Evolutionary conservation across 2,329 filamentous ascomycete genomes (phyloP).

Genomic region (Huntiella moniliformis): DNA sequence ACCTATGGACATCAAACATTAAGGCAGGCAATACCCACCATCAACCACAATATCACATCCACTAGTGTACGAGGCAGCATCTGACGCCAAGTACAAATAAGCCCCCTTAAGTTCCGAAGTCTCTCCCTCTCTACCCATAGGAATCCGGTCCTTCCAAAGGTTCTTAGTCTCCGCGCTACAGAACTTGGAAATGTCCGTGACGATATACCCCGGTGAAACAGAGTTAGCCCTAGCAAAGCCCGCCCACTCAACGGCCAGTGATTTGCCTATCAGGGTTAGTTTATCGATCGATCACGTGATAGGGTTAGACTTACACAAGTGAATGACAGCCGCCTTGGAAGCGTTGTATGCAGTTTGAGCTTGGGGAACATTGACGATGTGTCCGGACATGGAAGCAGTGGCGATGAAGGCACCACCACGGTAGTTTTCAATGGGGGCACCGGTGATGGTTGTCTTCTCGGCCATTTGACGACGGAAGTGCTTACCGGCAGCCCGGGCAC

Average conservation of each 20-base stretch:
- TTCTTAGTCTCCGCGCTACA: slow-evolving; percentile 45
- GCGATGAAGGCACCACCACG: slow-evolving; percentile 53
- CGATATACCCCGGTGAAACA: slow-evolving; percentile 58
- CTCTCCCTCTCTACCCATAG: slow-evolving; percentile 40
- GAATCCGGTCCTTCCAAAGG: slow-evolving; percentile 38
- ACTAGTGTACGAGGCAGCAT: slow-evolving; percentile 69
- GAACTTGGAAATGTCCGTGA: slow-evolving; percentile 45
- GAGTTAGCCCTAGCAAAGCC: slow-evolving; percentile 55
- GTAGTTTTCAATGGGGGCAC: slow-evolving; percentile 41
- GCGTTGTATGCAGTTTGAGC: slow-evolving; percentile 56
- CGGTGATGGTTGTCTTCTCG: slow-evolving; percentile 43
- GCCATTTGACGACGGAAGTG: slow-evolving; percentile 54
- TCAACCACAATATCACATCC: slow-evolving; percentile 57
- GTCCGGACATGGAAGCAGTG: slow-evolving; percentile 61
- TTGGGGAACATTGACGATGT: slow-evolving; percentile 62
- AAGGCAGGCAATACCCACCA: slow-evolving; percentile 47
- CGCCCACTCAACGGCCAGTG: slow-evolving; percentile 55
- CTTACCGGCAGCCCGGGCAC: slow-evolving; percentile 47
- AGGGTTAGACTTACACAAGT: slow-evolving; percentile 27
- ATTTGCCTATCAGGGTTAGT: slow-evolving; percentile 28
- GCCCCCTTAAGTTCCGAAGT: slow-evolving; percentile 63
- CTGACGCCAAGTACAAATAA: slow-evolving; percentile 63
- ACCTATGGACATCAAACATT: not conserved
- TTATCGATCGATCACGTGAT: not conserved
- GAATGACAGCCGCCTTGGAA: slow-evolving; percentile 46